Evolutionary conservation across 768 basidiomycete genomes (phyloP).

Genomic region (Cystoderma amianthinum): DNA sequence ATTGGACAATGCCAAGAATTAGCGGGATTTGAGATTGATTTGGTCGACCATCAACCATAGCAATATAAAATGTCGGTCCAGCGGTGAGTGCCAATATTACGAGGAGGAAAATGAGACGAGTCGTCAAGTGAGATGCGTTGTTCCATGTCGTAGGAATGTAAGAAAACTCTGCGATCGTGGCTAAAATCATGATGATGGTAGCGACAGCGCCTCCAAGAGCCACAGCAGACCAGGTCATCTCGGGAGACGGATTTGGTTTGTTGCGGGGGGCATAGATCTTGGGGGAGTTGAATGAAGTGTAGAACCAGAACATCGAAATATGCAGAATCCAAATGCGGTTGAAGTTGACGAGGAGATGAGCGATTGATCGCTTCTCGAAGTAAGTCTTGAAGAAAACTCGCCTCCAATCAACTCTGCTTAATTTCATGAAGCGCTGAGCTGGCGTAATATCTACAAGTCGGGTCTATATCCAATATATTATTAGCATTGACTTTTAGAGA

Average conservation of each 20-base stretch:
- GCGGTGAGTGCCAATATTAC: conserved; percentile 89
- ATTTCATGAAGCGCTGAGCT: conserved; percentile 88
- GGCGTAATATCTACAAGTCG: conserved; percentile 90
- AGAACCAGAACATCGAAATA: conserved; percentile 91
- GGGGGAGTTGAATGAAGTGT: conserved; percentile 96
- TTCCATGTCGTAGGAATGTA: conserved; percentile 99
- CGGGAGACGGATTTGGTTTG: conserved; percentile 62
- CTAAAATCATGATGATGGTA: conserved; percentile 88
- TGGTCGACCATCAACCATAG: conserved; percentile 66
- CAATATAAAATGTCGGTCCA: conserved; percentile 92
- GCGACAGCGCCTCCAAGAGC: conserved; percentile 96
- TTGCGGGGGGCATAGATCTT: conserved; percentile 76
- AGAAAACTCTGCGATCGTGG: conserved; percentile 90
- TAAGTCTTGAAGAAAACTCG: conserved; percentile 99
- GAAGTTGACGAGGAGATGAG: conserved; percentile 96
- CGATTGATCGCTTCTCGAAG: conserved; percentile 89
- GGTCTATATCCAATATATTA: conserved; percentile 40
- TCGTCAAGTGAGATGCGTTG: conserved; percentile 94
- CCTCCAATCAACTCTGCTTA: conserved; percentile 90
- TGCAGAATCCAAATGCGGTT: conserved; percentile 99
- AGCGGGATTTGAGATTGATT: conserved; percentile 65
- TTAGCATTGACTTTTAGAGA: conserved; percentile 4
- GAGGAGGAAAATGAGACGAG: conserved; percentile 86
- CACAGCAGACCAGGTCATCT: conserved; percentile 93
- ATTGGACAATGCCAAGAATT: conserved; percentile 90